These are phyloP conservation scores for Ascobolus immersus DNA, from an alignment of 495 filamentous ascomycete genomes.

Conservation along the genomic window DNA sequence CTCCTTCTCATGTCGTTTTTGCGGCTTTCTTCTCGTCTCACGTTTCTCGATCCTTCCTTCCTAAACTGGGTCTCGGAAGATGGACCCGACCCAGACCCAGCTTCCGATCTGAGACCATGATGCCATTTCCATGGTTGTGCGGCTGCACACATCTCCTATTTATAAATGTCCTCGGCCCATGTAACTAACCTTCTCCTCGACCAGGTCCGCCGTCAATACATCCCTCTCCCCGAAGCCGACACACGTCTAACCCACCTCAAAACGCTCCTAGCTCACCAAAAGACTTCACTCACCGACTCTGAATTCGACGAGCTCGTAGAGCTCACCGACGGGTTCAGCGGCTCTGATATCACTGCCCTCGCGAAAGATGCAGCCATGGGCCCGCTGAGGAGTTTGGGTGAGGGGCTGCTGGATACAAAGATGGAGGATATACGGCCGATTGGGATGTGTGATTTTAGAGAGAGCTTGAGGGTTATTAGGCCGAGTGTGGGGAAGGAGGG, in stretches of 20 bases:
- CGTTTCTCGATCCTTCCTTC: too few relatives aligned
- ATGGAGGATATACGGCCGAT: slow-evolving; percentile 90
- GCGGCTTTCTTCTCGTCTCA: too few relatives aligned
- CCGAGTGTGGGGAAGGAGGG: slow-evolving; percentile 76
- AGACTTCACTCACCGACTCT: slow-evolving; percentile 44
- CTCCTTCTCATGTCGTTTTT: too few relatives aligned
- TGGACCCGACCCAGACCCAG: too few relatives aligned
- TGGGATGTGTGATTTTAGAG: slow-evolving; percentile 53
- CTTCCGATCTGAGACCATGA: too few relatives aligned
- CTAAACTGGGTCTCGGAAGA: too few relatives aligned
- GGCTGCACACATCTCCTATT: too few relatives aligned
- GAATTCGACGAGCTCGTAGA: slow-evolving; percentile 58
- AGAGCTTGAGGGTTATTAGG: slow-evolving; percentile 60
- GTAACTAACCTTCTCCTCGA: too few relatives aligned
- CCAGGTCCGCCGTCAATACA: slow-evolving; percentile 87
- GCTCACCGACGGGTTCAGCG: slow-evolving; percentile 80
- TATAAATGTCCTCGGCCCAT: too few relatives aligned
- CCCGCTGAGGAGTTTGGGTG: slow-evolving; percentile 70
- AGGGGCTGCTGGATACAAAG: slow-evolving; percentile 64
- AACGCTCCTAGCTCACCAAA: slow-evolving; percentile 61
- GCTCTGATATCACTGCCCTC: slow-evolving; percentile 87
- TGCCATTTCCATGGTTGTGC: too few relatives aligned
- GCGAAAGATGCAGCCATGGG: slow-evolving; percentile 99
- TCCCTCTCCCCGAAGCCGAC: slow-evolving; percentile 65
- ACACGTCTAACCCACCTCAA: slow-evolving; percentile 55